phyloP scores from a whole-genome alignment of 2,329 filamentous ascomycete species.

The Talaromyces atroroseus region DNA sequence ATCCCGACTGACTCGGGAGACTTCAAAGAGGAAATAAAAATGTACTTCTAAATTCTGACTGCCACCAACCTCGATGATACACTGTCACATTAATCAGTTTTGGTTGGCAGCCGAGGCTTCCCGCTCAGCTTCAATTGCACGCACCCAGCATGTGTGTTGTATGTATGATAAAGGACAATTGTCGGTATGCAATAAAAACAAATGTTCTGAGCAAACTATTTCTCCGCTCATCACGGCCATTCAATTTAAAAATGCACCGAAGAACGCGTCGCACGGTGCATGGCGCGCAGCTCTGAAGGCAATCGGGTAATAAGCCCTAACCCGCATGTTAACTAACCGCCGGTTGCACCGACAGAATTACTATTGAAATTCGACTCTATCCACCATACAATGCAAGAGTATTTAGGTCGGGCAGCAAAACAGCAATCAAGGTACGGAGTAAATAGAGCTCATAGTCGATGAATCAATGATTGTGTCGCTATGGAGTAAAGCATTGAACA shows the following conservation, averaged over 20 bases:
- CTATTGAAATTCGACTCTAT: neutral
- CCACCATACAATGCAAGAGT: neutral
- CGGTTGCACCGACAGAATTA: no score
- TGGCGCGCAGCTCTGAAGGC: neutral
- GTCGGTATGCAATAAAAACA: no score
- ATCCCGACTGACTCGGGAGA: neutral
- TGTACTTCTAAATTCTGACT: no score
- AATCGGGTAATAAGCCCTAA: neutral
- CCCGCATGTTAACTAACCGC: neutral
- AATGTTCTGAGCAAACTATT: neutral
- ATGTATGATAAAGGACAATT: neutral
- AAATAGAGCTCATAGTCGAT: no score
- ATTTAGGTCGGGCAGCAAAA: neutral
- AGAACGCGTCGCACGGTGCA: conserved; percentile 9
- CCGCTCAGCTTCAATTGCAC: neutral
- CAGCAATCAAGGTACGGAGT: neutral
- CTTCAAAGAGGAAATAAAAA: neutral
- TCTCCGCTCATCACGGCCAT: neutral
- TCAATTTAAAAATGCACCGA: conserved; percentile 5
- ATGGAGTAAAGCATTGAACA: neutral
- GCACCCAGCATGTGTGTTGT: neutral
- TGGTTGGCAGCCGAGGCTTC: no score
- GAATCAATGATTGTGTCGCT: no score
- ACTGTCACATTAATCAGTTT: no score
- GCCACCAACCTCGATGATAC: neutral